Evolutionary conservation across 768 basidiomycete species (phyloP).

Genomic region (Lanmaoa rubissima): DNA sequence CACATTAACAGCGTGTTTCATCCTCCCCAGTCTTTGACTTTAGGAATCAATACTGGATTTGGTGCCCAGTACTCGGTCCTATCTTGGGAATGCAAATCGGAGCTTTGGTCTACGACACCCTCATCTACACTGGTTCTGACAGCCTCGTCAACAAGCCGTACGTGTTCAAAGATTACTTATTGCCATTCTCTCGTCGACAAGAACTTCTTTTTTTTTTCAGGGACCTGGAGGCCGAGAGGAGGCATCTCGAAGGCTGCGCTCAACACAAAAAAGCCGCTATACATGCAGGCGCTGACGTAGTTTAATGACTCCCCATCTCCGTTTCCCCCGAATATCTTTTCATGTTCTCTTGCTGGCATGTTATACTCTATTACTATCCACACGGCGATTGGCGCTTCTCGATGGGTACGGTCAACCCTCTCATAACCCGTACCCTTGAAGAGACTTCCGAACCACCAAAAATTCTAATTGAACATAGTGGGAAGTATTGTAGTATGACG

Average conservation of each 20-base stretch:
- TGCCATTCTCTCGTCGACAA: not conserved
- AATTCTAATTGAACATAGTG: no score
- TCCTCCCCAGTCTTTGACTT: slow-evolving; percentile 22
- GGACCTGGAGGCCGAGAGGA: slow-evolving; percentile 9
- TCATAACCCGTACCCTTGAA: no score
- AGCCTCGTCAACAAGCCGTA: slow-evolving; percentile 55
- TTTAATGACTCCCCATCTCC: slow-evolving; percentile 1
- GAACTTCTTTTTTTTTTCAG: slow-evolving; percentile 2
- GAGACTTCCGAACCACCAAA: no score
- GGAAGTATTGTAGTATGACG: no score
- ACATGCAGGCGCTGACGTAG: not conserved
- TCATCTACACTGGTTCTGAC: slow-evolving; percentile 57
- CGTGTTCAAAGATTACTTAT: not conserved
- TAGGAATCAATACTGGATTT: slow-evolving; percentile 68
- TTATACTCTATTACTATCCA: no score
- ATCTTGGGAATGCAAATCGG: slow-evolving; percentile 58
- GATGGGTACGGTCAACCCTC: no score
- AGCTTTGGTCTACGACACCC: slow-evolving; percentile 53
- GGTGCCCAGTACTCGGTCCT: slow-evolving; percentile 61
- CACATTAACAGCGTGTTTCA: not conserved
- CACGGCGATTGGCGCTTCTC: no score
- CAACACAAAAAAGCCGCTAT: not conserved
- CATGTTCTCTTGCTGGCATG: no score
- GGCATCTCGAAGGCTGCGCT: slow-evolving; percentile 15
- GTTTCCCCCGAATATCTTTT: no score